Conservation (phyloP, 176 grass and related monocot genomes). For the Tillandsia fasciculata region DNA sequence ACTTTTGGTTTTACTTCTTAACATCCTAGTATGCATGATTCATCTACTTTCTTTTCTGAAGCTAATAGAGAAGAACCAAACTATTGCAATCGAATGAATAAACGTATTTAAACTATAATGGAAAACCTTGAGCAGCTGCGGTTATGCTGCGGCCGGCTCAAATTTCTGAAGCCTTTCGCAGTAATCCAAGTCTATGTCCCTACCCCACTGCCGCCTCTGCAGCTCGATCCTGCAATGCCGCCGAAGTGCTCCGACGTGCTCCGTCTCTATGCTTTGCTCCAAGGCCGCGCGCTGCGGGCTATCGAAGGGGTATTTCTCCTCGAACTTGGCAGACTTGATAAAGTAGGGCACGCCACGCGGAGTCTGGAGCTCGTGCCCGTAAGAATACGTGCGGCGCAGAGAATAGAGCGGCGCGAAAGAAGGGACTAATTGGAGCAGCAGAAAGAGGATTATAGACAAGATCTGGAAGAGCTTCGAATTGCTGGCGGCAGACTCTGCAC, state of each 20-base stretch:
- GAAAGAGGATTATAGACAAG: constrained; percentile 58
- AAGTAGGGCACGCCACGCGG: constrained; percentile 52
- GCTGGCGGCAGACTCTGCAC: constrained; percentile 25
- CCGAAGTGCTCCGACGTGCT: constrained; percentile 48
- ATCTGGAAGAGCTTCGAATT: constrained; percentile 58
- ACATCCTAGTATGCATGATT: no score
- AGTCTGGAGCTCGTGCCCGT: constrained; percentile 64
- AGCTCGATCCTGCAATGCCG: constrained; percentile 78
- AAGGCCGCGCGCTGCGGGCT: constrained; percentile 48
- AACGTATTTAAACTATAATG: no score
- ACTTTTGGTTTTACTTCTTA: no score
- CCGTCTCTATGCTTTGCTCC: constrained; percentile 71
- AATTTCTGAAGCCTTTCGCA: constrained; percentile 80
- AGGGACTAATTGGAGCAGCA: constrained; percentile 70
- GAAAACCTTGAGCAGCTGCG: constrained; percentile 5
- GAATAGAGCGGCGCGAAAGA: constrained; percentile 74
- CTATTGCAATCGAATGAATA: no score
- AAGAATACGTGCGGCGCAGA: constrained; percentile 43
- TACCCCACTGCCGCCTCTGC: constrained; percentile 82
- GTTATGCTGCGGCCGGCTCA: constrained; percentile 28
- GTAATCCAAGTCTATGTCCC: constrained; percentile 50
- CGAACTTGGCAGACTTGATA: constrained; percentile 71
- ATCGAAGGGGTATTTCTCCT: constrained; percentile 74
- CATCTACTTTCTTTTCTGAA: no score
- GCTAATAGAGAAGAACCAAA: no score